Evolutionary conservation across 1,284 basidiomycete species (phyloP), one percentile per base, ranked within the genome.

Genomic region (Neolentinus lepideus): DNA sequence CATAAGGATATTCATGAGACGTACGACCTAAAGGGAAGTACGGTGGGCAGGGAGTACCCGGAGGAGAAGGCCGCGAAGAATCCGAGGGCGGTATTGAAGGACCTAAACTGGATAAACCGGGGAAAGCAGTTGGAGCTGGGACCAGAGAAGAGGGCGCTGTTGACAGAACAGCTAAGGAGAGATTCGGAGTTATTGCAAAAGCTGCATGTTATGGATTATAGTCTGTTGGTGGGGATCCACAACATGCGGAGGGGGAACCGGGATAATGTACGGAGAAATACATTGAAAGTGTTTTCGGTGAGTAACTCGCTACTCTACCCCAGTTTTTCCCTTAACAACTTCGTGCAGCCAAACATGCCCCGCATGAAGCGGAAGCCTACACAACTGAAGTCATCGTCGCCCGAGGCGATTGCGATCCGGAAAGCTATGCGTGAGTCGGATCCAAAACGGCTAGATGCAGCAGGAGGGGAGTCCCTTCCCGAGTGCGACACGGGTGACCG

Each of bases 1-100:
- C 96, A 98, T 73, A 86, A 93, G 62, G 97, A 99, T 69, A 83
- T 99, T 51, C 96, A 99, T 73, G 96, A 98, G 76, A 97, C 95
- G 31, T 99, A 92, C 69, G 96, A 99, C 69, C 78, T 99, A 61
- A 99, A 99, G 68, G 96, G 96, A 0, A 94, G 90, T 45, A 93
- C 94, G 0, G 86, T 94, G 1, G 94, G 95, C 0, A 79, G 96
- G 26, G 81, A 89, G 69, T 96, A 94, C 61, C 81, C 93, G 0
- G 94, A 96, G 68, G 92, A 92, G 51, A 91, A 88, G 69, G 88
- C 87, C 1, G 73, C 75, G 56, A 69, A 80, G 66, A 98, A 96
- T 59, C 85, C 91, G 0, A 80, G 90, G 27, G 94, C 94, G 1
- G 92, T 95, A 31, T 73, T 98, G 60, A 99, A 99, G 73, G 96